Evolutionary conservation across 2,329 filamentous ascomycete species (phyloP), one percentile per base, ranked within the genome.

Genomic region (Ceratocystis colombiana): DNA sequence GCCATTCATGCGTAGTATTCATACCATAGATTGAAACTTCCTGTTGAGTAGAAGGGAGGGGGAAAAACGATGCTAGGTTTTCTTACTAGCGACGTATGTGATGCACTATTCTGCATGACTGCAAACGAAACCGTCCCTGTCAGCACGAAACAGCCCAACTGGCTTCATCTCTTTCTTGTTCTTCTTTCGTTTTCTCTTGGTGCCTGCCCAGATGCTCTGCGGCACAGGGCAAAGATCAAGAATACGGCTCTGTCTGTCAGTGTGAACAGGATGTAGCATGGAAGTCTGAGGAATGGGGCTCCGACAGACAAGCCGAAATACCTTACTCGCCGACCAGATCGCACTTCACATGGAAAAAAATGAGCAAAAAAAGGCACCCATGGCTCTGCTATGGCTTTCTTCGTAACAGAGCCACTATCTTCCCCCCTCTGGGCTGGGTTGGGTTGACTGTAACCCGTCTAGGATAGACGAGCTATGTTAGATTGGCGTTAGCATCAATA

Each of bases 401-500:
- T 59, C 28, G 25, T 59, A 30, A 59, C 30, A 59, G 33, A 7
- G 53, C 15, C 25, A 6, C 4, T 17, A 57, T 15, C 33, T 7
- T 10, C 6, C n/a, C 5, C 46, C 28, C 20, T 28, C 12, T 37
- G 17, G 4, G 28, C 10, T 59, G 28, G 53, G 25, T n/a, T 59
- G 28, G 53, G 25, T n/a, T 33, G 53, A 30, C 53, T 30, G 50
- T 22, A 12, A 12, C 25, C 25, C 10, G 53, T 33, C 12, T 59
- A 33, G 25, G n/a, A 59, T 5, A 3, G 50, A 12, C 5, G 50
- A 22, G 53, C 12, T 8, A 59, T 15, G 28, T 17, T 59, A 37
- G 53, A 59, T 20, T 33, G 53, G 53, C 28, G 53, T 59, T 59
- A 59, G 53, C 53, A 59, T 59, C 22, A n/a, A 25, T 17, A 59